Evolutionary conservation across 768 basidiomycete genomes (phyloP).

Genomic region (Leccinum disarticulatum): DNA sequence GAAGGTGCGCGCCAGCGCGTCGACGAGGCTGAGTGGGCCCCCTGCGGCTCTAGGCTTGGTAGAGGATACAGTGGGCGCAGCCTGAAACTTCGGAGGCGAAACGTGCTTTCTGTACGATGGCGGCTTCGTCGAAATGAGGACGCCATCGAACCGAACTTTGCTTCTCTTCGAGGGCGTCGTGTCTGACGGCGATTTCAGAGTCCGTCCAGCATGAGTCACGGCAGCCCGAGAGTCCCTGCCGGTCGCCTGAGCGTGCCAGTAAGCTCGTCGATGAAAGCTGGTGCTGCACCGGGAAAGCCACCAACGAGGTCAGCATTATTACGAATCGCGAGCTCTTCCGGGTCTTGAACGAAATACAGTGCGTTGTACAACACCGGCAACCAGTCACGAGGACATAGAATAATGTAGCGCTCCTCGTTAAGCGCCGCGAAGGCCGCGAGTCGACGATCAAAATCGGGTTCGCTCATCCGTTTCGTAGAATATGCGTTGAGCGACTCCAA

Average conservation of each 20-base stretch:
- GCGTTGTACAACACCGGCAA: slow-evolving; percentile 79
- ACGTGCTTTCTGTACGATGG: neutral
- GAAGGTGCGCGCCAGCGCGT: slow-evolving; percentile 27
- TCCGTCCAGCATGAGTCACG: neutral
- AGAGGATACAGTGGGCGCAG: neutral
- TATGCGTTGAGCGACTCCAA: slow-evolving; percentile 80
- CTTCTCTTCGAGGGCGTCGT: slow-evolving; percentile 4
- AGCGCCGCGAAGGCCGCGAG: slow-evolving; percentile 70
- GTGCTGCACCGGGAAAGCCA: slow-evolving; percentile 40
- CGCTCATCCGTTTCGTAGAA: slow-evolving; percentile 77
- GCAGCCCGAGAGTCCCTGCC: neutral
- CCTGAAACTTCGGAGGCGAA: neutral
- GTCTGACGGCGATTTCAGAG: slow-evolving; percentile 40
- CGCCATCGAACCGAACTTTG: slow-evolving; percentile 25
- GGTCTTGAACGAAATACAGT: slow-evolving; percentile 85
- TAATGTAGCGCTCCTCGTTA: slow-evolving; percentile 62
- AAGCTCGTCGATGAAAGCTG: slow-evolving; percentile 67
- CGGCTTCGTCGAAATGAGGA: slow-evolving; percentile 20
- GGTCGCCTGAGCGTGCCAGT: slow-evolving; percentile 43
- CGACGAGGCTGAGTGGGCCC: slow-evolving; percentile 18
- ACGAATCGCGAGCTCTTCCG: slow-evolving; percentile 82
- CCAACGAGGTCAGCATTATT: slow-evolving; percentile 61
- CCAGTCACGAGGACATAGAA: slow-evolving; percentile 65
- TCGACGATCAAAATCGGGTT: slow-evolving; percentile 90
- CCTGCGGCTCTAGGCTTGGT: neutral